Evolutionary conservation across 331 rosid genomes (phyloP), one percentile per base, ranked within the genome.

Genomic region (Telfairia occidentalis): DNA sequence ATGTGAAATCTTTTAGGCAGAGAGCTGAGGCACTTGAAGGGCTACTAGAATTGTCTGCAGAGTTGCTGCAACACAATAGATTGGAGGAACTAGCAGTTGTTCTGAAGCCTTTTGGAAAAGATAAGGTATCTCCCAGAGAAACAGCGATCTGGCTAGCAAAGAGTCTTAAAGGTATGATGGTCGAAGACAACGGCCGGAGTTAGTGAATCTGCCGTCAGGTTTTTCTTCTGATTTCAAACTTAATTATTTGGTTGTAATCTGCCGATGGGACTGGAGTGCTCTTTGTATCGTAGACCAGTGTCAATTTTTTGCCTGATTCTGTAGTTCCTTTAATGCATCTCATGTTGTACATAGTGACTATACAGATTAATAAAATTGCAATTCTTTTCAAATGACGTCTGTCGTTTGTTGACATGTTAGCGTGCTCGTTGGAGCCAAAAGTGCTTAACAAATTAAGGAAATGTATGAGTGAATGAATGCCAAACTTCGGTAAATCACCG

Each of bases 11-110:
- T 30, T 90, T 84, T 52, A 85, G 91, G 89, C 99, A 95, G 84
- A 89, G 99, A 82, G 97, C 99, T n/a, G 99, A 92, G 19, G 99
- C 99, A 30, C 97, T 95, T 23, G 99, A 95, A 87, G 99, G 91
- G 76, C 97, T 95, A 53, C 81, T 95, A 73, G 99, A 95, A 83
- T 71, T 95, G 59, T 95, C 99, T 23, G 99, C 99, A 57, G 99
- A 95, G 13, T 87, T 95, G 82, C 79, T 95, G 83, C 97, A 92
- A 87, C 89, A 90, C 24, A 85, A 86, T 50, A 87, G 96, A 80
- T 75, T 92, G 81, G 99, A 90, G 83, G 99, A 95, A 82, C 97
- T 95, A 66, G 85, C 90, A 52, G 91, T 95, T 78, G 97, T 95
- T 48, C 79, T 95, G 76, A 92, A 86, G 84, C 99, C 99, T 35